These are phyloP conservation scores for Eucalyptus curtisii DNA, from an alignment of 345 rosid genomes.

Conservation along the genomic window DNA sequence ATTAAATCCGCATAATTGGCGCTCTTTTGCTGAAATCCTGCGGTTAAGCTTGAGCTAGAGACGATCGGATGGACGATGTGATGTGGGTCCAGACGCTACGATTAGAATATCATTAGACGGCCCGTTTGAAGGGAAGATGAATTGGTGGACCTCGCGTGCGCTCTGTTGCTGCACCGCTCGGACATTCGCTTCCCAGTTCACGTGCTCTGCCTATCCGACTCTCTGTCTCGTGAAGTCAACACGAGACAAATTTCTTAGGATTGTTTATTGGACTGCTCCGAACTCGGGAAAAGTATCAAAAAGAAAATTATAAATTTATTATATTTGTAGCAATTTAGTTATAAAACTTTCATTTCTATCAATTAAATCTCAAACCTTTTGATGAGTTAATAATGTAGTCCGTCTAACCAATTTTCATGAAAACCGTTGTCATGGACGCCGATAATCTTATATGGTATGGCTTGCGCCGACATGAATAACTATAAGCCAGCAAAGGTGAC, in stretches of 20 bases:
- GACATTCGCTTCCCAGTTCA: neutral
- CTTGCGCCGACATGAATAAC: no score
- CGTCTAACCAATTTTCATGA: accelerated
- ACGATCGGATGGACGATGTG: neutral
- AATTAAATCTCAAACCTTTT: no score
- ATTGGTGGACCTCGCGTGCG: neutral
- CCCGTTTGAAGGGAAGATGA: neutral
- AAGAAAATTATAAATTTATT: no score
- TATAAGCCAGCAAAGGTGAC: no score
- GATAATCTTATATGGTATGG: no score
- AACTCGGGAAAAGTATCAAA: no score
- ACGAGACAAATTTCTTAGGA: neutral
- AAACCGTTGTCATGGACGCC: no score
- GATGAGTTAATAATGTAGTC: no score
- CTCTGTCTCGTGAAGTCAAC: neutral
- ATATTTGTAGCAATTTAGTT: no score
- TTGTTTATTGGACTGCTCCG: neutral
- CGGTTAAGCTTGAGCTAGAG: neutral
- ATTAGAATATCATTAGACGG: neutral
- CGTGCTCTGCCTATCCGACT: neutral
- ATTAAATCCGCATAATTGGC: neutral
- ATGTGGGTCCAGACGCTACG: neutral
- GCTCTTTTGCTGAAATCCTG: neutral
- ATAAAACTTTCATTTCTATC: accelerated
- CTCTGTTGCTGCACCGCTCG: neutral